Evolutionary conservation across 805 yeast genomes (phyloP), one percentile per base, ranked within the genome.

Genomic region (Ogataea wickerhamii): DNA sequence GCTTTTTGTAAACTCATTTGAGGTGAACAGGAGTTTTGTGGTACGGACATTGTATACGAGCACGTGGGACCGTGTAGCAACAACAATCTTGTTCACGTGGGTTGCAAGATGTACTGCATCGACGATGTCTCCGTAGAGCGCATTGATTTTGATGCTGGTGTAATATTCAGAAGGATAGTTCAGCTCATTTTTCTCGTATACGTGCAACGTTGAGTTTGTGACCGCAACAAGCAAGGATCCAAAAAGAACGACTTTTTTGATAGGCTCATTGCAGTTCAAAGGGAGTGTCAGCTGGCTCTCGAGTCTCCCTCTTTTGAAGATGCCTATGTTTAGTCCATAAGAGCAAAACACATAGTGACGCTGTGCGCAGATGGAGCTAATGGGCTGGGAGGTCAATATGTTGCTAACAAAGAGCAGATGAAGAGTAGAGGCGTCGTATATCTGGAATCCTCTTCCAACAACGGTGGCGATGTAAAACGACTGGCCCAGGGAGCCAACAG

Each of bases 371-470:
- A 91, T 65, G 17, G 82, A 75, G 18, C 82, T 77, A 47, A 91
- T 88, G 40, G 76, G 74, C 6, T 76, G 56, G 0, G 81, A 73
- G 0, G 96, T 82, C 58, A 85, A 91, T 16, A 73, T 75, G 47
- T 79, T 85, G 0, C 96, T 86, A 10, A 91, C 94, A 62, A 93
- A 91, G 17, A 91, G 66, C 45, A 91, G 67, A 49, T 86, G 93
- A 45, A 91, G 67, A 5, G 85, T 87, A 22, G 91, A 78, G 52
- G 85, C 96, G 65, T 93, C 98, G 55, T 85, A 93, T 20, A 93
- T 87, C 60, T 91, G 98, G 66, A 93, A 87, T 1, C 91, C 73
- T 37, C 79, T 72, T 3, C 97, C 98, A 17, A 93, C 96, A 31
- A 86, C 80, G 0, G 98, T 91, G 13, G 82, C 95, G 27, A 87